Evolutionary conservation across 2,329 filamentous ascomycete genomes (phyloP).

Genomic region (Fusarium robinianum): DNA sequence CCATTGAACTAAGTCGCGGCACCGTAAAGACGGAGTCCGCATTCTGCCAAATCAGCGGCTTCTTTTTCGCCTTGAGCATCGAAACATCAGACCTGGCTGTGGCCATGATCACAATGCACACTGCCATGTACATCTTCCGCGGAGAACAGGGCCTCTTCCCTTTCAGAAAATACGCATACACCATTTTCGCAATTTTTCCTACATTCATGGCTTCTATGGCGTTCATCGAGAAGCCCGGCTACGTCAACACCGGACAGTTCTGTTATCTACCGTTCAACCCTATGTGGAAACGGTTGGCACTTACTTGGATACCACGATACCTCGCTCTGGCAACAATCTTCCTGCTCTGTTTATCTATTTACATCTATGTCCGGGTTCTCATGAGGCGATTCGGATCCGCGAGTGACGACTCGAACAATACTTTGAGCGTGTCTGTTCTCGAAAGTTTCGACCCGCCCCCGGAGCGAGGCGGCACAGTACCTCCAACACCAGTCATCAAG

Average conservation of each 20-base stretch:
- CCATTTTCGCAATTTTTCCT: conserved; percentile 61
- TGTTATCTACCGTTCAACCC: conserved; percentile 71
- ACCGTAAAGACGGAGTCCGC: conserved; percentile 53
- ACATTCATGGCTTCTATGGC: conserved; percentile 64
- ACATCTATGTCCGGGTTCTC: conserved; percentile 63
- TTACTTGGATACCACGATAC: conserved; percentile 77
- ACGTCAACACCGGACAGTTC: conserved; percentile 66
- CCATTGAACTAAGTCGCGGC: conserved; percentile 59
- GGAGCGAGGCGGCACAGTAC: conserved; percentile 21
- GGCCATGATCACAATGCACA: conserved; percentile 74
- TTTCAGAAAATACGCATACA: conserved; percentile 64
- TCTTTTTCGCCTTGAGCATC: conserved; percentile 67
- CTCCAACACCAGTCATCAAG: conserved; percentile 39
- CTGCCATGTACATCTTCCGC: conserved; percentile 71
- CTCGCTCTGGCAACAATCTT: conserved; percentile 68
- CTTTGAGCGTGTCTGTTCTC: conserved; percentile 13
- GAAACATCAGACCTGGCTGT: conserved; percentile 74
- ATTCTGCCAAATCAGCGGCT: conserved; percentile 72
- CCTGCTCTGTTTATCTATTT: conserved; percentile 69
- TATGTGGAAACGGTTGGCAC: conserved; percentile 68
- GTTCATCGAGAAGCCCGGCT: conserved; percentile 63
- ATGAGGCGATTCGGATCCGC: conserved; percentile 46
- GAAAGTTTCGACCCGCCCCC: conserved; percentile 15
- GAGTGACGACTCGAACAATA: conserved; percentile 17
- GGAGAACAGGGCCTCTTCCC: conserved; percentile 69